phyloP scores from a whole-genome alignment of 805 yeast species.

The Candida methanosorbosa region DNA sequence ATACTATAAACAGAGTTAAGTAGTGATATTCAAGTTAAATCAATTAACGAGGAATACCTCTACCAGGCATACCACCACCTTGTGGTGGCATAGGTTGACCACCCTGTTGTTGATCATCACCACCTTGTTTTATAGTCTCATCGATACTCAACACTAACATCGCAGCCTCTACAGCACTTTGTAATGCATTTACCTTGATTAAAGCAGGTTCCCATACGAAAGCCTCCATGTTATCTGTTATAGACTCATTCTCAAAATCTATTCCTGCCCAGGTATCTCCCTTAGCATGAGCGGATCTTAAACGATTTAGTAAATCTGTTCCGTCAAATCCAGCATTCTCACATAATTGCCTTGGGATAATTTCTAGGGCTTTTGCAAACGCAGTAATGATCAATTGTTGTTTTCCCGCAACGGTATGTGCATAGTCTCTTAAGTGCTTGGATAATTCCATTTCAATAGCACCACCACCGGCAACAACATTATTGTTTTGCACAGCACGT shows the following conservation, averaged over 20 bases:
- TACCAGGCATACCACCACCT: conserved; percentile 69
- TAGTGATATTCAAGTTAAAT: too few species aligned
- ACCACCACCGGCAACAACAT: conserved; percentile 97
- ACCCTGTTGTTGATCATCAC: conserved; percentile 30
- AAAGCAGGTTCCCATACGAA: conserved; percentile 98
- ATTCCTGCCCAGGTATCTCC: conserved; percentile 91
- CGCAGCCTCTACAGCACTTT: conserved; percentile 96
- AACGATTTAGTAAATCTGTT: conserved; percentile 82
- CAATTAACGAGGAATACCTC: conserved; percentile 49
- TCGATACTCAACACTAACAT: conserved; percentile 89
- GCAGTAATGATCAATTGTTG: conserved; percentile 91
- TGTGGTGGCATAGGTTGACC: conserved; percentile 32
- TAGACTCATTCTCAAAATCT: conserved; percentile 76
- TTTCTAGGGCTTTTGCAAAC: conserved; percentile 89
- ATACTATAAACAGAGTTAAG: too few species aligned
- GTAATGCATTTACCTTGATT: conserved; percentile 88
- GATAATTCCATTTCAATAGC: conserved; percentile 98
- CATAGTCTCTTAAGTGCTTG: conserved; percentile 74
- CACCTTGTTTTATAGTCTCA: conserved; percentile 78
- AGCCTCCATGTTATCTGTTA: conserved; percentile 74
- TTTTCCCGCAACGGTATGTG: conserved; percentile 87
- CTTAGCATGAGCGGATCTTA: conserved; percentile 90
- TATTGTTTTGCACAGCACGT: conserved; percentile 80
- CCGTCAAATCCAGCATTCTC: conserved; percentile 99
- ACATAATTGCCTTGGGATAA: conserved; percentile 94